Evolutionary conservation across 2,329 filamentous ascomycete genomes (phyloP), one percentile per base, ranked within the genome.

Genomic region (Penicillium decumbens): DNA sequence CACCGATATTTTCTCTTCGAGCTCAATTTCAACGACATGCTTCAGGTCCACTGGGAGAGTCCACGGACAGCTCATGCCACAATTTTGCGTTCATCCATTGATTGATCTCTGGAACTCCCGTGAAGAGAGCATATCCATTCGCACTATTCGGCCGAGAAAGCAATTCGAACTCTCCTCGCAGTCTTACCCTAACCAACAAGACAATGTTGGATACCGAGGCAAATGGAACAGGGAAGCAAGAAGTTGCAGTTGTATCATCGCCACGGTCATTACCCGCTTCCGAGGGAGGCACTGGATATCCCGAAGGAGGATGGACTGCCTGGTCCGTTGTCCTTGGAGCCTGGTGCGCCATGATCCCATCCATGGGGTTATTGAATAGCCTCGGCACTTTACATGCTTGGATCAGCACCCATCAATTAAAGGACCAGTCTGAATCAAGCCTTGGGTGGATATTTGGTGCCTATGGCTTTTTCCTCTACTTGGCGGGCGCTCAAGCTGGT

Each of bases 281-380:
- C 3, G 33, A 37, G 3, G 33, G 23, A 18, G n/a, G 9, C 18
- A 4, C 7, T n/a, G 24, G 33, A 5, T 65, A 62, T 49, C 72
- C 72, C 0, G 72, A 74, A 50, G 70, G 71, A 12, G 71, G 71
- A 0, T 44, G 60, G 5, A 50, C 60, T 38, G 70, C 72, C 9
- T 74, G 72, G 72, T 61, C 65, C 0, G 68, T 72, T 1, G 72
- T 72, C 1, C 48, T 69, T 0, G 72, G 70, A 9, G 65, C 68
- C 5, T 71, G 63, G 57, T 71, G 65, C 53, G 63, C 62, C 20
- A 67, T 72, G 59, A 54, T 67, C 6, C 61, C 65, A 10, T 65
- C 64, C 5, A 69, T 73, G 56, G 71, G 71, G 4, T 37, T 70
- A 29, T 47, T 68, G 18, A 72, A 70, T 27, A 68, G 62, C 12